phyloP scores from a whole-genome alignment of 2,329 filamentous ascomycete genomes.

The Phialocephala sp. region DNA sequence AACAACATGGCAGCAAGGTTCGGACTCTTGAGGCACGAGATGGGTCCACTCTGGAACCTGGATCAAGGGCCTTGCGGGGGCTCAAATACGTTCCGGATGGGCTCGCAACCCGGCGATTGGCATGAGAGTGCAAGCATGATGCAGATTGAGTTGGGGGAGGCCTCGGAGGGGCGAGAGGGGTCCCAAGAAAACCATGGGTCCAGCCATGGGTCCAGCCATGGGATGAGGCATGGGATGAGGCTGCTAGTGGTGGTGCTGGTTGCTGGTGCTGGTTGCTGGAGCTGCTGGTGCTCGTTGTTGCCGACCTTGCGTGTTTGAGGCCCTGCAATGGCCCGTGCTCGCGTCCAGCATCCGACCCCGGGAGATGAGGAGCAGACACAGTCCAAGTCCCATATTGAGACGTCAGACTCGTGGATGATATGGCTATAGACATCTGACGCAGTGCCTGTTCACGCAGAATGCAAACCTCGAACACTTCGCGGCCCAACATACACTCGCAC shows the following conservation, averaged over 20 bases:
- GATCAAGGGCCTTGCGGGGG: neutral
- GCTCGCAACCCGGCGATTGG: neutral
- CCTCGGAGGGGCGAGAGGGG: too few relatives aligned
- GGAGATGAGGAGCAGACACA: neutral
- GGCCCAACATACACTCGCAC: neutral
- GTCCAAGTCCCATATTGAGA: neutral
- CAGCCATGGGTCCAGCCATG: too few relatives aligned
- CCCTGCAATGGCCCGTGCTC: neutral
- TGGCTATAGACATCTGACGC: neutral
- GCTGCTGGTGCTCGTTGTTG: neutral
- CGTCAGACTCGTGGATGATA: neutral
- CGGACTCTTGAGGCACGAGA: neutral
- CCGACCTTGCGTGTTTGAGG: conserved; percentile 1
- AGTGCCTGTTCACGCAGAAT: conserved; percentile 5
- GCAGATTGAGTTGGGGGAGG: neutral
- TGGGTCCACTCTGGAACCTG: neutral
- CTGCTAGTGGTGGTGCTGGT: too few relatives aligned
- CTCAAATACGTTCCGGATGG: conserved; percentile 2
- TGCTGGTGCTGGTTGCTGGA: too few relatives aligned
- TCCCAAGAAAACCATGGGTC: neutral
- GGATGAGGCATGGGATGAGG: too few relatives aligned
- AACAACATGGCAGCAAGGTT: conserved; percentile 9
- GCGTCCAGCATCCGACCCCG: neutral
- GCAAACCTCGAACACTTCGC: neutral
- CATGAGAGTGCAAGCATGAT: neutral